phyloP scores from a whole-genome alignment of 2,329 filamentous ascomycete species.

The Zasmidium cellare region DNA sequence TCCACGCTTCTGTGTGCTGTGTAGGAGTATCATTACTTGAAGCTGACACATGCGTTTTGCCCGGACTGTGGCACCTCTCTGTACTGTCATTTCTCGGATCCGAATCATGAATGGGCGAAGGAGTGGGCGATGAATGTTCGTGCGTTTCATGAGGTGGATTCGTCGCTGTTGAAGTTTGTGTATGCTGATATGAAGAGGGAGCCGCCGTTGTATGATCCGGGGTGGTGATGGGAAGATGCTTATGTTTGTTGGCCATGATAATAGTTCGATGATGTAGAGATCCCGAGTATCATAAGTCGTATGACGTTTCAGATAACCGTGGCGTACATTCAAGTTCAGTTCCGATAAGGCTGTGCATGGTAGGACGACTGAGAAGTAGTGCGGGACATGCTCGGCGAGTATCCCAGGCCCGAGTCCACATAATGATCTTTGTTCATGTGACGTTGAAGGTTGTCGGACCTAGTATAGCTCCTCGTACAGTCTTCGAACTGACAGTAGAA shows the following conservation, averaged over 20 bases:
- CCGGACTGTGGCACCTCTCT: neutral
- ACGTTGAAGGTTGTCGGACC: conserved; percentile 7
- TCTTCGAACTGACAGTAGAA: neutral
- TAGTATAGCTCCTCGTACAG: conserved; percentile 8
- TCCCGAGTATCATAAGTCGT: no score
- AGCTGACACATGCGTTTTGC: neutral
- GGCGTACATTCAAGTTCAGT: neutral
- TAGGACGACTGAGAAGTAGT: conserved; percentile 1
- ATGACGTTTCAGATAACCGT: no score
- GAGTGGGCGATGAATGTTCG: neutral
- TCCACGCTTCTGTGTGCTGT: no score
- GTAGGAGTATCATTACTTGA: neutral
- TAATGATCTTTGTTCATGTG: conserved; percentile 4
- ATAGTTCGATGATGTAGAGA: no score
- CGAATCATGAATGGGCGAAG: neutral
- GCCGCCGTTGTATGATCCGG: neutral
- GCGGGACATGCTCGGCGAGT: conserved; percentile 8
- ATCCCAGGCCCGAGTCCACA: conserved; percentile 6
- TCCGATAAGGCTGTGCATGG: neutral
- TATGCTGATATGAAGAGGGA: neutral
- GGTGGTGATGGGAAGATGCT: no score
- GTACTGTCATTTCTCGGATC: neutral
- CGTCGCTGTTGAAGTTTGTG: neutral
- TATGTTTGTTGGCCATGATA: no score
- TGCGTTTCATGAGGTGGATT: neutral